Conservation (phyloP, 768 basidiomycete genomes). For the Coprinellus aureogranulatus region DNA sequence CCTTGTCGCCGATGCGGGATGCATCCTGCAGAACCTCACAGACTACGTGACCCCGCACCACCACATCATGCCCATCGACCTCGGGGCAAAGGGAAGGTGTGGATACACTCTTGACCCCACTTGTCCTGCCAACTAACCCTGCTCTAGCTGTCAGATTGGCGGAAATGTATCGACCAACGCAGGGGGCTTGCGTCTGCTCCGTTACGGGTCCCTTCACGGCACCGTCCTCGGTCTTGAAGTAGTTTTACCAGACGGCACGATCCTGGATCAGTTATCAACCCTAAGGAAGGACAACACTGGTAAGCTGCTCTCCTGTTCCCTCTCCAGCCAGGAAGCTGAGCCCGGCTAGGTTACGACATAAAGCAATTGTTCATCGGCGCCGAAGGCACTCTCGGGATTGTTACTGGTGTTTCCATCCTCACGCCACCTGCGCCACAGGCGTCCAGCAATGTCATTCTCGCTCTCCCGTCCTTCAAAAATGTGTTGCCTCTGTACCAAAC, state of each 20-base stretch:
- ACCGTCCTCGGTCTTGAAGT: slow-evolving; percentile 94
- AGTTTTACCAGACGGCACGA: slow-evolving; percentile 89
- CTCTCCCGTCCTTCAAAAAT: slow-evolving; percentile 81
- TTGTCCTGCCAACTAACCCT: background rate
- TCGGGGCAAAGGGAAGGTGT: slow-evolving; percentile 94
- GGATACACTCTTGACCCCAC: slow-evolving; percentile 11
- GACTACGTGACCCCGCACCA: slow-evolving; percentile 83
- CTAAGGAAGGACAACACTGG: slow-evolving; percentile 97
- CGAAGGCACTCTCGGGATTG: slow-evolving; percentile 93
- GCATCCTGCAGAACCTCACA: slow-evolving; percentile 84
- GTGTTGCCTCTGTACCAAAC: slow-evolving; percentile 82
- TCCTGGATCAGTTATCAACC: slow-evolving; percentile 85
- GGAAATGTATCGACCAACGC: slow-evolving; percentile 98
- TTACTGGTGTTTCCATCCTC: slow-evolving; percentile 93
- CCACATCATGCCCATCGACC: slow-evolving; percentile 94
- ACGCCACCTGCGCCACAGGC: slow-evolving; percentile 81
- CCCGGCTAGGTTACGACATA: slow-evolving; percentile 79
- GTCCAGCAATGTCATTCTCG: slow-evolving; percentile 88
- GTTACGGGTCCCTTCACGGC: slow-evolving; percentile 95
- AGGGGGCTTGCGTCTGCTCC: slow-evolving; percentile 88
- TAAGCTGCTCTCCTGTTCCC: slow-evolving; percentile 27
- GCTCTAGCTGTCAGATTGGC: slow-evolving; percentile 87
- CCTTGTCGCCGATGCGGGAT: slow-evolving; percentile 91
- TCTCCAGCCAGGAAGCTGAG: slow-evolving; percentile 2
- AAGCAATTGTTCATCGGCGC: slow-evolving; percentile 98